These are phyloP conservation scores for Gynochthodes officinalis DNA, from an alignment of 257 asterid species.

Conservation along the genomic window DNA sequence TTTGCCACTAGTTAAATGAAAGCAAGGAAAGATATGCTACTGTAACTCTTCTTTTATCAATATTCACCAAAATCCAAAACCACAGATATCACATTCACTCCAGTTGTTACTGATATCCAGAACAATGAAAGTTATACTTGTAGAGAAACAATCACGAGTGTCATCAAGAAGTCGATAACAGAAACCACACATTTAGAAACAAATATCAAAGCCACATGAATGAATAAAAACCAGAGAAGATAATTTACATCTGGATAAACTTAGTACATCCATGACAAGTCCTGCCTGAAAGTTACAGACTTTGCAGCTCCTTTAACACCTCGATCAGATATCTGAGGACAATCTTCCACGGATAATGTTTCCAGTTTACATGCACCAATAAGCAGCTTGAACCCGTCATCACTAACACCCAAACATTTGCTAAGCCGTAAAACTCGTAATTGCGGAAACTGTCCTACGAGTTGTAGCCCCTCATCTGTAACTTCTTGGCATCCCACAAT, in stretches of 20 bases:
- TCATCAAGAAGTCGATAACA: no score
- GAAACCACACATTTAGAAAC: no score
- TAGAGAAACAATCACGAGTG: no score
- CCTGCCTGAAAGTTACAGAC: constrained; percentile 57
- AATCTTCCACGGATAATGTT: constrained; percentile 58
- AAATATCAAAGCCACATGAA: no score
- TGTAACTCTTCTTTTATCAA: no score
- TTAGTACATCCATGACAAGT: constrained; percentile 76
- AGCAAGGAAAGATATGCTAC: no score
- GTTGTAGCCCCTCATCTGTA: constrained; percentile 72
- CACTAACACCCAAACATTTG: constrained; percentile 68
- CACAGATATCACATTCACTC: no score
- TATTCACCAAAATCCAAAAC: no score
- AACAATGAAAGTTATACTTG: no score
- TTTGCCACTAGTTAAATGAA: no score
- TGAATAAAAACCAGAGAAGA: neutral
- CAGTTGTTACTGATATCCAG: no score
- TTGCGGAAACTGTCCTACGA: constrained; percentile 43
- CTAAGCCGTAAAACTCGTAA: constrained; percentile 50
- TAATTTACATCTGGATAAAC: constrained; percentile 1
- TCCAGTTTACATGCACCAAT: constrained; percentile 50
- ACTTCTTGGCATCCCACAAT: constrained; percentile 77
- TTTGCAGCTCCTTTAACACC: constrained; percentile 65
- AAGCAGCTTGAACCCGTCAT: constrained; percentile 64
- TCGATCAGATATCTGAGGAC: constrained; percentile 76